These are phyloP conservation scores for Stagonosporopsis chrysanthemi DNA, from an alignment of 2,329 filamentous ascomycete genomes.

Conservation along the genomic window DNA sequence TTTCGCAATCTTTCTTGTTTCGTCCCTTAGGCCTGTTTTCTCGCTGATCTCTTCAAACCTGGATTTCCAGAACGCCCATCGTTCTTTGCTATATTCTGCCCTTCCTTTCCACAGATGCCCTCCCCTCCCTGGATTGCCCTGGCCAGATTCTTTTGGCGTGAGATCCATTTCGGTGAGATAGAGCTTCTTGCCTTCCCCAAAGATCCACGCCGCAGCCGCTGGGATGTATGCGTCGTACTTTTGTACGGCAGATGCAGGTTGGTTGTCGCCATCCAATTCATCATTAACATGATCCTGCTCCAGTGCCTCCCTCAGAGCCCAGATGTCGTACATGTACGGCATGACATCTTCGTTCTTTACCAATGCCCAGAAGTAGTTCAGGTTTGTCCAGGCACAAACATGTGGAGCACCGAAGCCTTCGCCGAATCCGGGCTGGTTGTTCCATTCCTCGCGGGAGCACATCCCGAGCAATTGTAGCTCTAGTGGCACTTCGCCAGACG, in stretches of 20 bases:
- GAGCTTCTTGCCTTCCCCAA: constrained; percentile 28
- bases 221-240: constrained; percentile 37
- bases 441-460: too few relatives aligned
- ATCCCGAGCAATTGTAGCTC: neutral
- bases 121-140: constrained; percentile 38
- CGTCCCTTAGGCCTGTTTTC: neutral
- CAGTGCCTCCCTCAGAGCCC: constrained; percentile 38
- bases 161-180: constrained; percentile 35
- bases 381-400: neutral
- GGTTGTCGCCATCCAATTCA: too few relatives aligned
- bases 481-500: too few relatives aligned
- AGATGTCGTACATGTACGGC: constrained; percentile 32
- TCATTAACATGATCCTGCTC: constrained; percentile 19
- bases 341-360: neutral
- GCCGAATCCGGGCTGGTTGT: too few relatives aligned
- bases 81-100: constrained; percentile 37
- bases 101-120: constrained; percentile 40
- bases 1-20: neutral
- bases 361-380: neutral
- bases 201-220: constrained; percentile 40
- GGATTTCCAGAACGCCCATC: constrained; percentile 43
- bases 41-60: constrained; percentile 25
- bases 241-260: constrained; percentile 25
- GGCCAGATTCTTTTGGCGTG: constrained; percentile 30
- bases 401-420: too few relatives aligned